A percentile compares a stretch with the other conserved stretches of the same genome.
Conservation (phyloP, 495 filamentous ascomycete genomes). For the Aspergillus bridgeri region DNA sequence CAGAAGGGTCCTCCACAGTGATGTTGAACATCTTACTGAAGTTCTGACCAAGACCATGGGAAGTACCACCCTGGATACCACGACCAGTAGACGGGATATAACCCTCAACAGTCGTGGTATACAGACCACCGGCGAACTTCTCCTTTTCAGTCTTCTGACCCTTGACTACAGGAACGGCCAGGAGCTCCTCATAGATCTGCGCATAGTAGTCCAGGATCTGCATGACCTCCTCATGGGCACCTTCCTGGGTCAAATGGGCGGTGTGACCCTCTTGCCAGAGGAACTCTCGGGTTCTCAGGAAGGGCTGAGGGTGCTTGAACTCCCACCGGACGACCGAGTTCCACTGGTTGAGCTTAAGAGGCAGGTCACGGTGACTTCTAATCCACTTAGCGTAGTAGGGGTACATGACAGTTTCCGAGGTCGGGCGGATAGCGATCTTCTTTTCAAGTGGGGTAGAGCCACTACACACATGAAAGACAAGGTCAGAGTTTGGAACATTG, state of each 20-base stretch:
- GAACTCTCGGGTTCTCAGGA: conserved; percentile 90
- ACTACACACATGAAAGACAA: conserved; percentile 16
- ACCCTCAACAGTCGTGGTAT: conserved; percentile 87
- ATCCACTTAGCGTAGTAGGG: conserved; percentile 97
- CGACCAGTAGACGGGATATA: conserved; percentile 91
- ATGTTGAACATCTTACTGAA: conserved; percentile 99
- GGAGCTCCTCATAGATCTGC: conserved; percentile 83
- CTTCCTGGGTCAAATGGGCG: conserved; percentile 76
- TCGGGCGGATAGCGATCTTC: conserved; percentile 93
- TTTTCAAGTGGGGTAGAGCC: conserved; percentile 89
- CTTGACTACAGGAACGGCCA: conserved; percentile 90
- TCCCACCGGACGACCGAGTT: conserved; percentile 98
- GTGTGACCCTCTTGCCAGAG: conserved; percentile 99
- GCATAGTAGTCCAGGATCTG: conserved; percentile 94
- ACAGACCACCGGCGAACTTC: conserved; percentile 93
- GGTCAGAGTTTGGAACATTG: conserved; percentile 20
- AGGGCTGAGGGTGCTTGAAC: conserved; percentile 95
- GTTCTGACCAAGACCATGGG: conserved; percentile 92
- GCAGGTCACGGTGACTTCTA: conserved; percentile 87
- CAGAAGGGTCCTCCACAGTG: conserved; percentile 84
- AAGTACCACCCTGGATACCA: conserved; percentile 94
- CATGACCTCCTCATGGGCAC: conserved; percentile 77
- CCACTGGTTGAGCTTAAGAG: conserved; percentile 93
- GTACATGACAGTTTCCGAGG: conserved; percentile 93
- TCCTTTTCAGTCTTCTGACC: conserved; percentile 87